Percentiles rank a stretch among this genome's conserved stretches.
phyloP scores from a whole-genome alignment of 495 filamentous ascomycete genomes.

The Lasiosphaeris hirsuta region DNA sequence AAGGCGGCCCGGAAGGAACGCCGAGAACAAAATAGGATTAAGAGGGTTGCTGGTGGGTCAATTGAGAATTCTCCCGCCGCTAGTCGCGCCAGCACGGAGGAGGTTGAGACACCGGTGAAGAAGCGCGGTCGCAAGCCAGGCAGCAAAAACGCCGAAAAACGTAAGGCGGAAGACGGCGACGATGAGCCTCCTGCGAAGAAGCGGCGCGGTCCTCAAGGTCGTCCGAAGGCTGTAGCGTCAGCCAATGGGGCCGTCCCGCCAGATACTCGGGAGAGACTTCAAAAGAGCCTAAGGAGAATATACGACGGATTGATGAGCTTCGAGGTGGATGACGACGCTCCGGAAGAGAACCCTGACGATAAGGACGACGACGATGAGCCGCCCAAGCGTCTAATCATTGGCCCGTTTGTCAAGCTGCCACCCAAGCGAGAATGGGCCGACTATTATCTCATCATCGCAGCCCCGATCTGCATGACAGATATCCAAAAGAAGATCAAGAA shows the following conservation, averaged over 20 bases:
- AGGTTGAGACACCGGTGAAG: constrained; percentile 56
- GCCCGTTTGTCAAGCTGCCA: constrained; percentile 88
- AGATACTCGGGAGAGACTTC: constrained; percentile 60
- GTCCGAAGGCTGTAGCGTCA: constrained; percentile 53
- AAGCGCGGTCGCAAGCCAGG: constrained; percentile 78
- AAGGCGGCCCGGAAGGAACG: constrained; percentile 81
- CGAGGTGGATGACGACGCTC: constrained; percentile 61
- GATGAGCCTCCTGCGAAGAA: constrained; percentile 79
- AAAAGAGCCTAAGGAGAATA: constrained; percentile 68
- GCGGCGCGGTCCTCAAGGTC: constrained; percentile 59
- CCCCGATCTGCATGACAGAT: constrained; percentile 89
- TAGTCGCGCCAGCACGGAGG: constrained; percentile 76
- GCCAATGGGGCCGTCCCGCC: constrained; percentile 30
- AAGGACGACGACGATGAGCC: constrained; percentile 38
- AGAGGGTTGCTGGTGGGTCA: constrained; percentile 47
- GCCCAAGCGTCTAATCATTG: constrained; percentile 73
- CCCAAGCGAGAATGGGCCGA: constrained; percentile 84
- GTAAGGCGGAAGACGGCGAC: constrained; percentile 81
- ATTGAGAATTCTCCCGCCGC: constrained; percentile 71
- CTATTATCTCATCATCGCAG: constrained; percentile 88
- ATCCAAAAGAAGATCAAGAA: constrained; percentile 93
- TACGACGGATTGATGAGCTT: constrained; percentile 78
- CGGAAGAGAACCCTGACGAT: constrained; percentile 28
- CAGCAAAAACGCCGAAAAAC: constrained; percentile 64
- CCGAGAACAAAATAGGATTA: constrained; percentile 70